Base-by-base conservation (phyloP, 768 basidiomycete genomes). In the Amanita inopinata region DNA sequence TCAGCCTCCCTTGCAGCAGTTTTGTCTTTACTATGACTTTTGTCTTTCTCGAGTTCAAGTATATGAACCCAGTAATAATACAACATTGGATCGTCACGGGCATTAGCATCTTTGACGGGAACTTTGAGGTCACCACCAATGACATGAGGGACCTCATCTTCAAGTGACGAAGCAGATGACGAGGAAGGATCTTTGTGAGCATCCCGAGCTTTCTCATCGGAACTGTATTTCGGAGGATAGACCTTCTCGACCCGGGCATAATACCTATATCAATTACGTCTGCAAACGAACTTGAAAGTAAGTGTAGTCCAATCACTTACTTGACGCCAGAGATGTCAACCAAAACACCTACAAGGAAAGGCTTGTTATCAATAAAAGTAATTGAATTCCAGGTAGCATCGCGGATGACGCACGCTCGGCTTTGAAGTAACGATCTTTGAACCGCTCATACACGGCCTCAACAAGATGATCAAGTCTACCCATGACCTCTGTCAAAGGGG, bases 391-490 rank as follows among this genome's bases (percentile, higher is more conserved):
- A 33, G 38, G 25, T 46, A 25, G 27, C 35, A 49, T 37, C 18
- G 33, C 12, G 43, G 43, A 40, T 33, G 45, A 77, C 91, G 47
- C 55, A 93, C 91, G 83, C 64, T 99, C 96, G 51, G 79, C 81
- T 32, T 74, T 66, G 62, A 91, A 98, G 62, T 91, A 99, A 22
- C 96, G 77, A 65, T 98, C 87, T 54, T 92, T 91, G 73, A 91
- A 98, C 40, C 96, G 83, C 49, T 97, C 93, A 55, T 80, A 96
- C 28, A 97, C 87, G 38, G 84, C 82, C 60, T 99, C 96, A 12
- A 94, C 91, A 14, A 99, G 71, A 55, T 87, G 86, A 64, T 99
- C 94, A 42, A 98, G 69, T 46, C 96, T 83, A 35, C 96, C 94
- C 63, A 97, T 85, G 51, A 97, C 88, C 81, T 96, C 93, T 96